A percentile compares a stretch with the other conserved stretches of the same genome.
Conservation (phyloP, 1,139 yeast species). For the Suhomyces yuchorum region DNA sequence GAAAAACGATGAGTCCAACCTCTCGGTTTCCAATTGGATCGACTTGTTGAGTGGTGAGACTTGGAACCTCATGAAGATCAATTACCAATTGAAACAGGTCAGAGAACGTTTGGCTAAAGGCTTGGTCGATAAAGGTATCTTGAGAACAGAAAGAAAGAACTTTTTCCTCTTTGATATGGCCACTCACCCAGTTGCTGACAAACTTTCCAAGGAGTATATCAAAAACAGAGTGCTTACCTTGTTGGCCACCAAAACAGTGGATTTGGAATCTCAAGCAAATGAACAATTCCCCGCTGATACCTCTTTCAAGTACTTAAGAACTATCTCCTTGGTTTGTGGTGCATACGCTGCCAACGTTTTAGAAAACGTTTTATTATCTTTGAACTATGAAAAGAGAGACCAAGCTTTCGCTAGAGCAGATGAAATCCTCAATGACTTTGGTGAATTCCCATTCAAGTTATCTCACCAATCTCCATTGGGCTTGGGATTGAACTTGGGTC, state of each 20-base stretch:
- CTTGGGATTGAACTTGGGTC: constrained; percentile 73
- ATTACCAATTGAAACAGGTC: constrained; percentile 94
- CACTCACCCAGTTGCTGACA: constrained; percentile 94
- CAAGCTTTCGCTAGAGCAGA: constrained; percentile 93
- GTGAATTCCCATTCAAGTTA: constrained; percentile 81
- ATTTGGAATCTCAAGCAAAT: constrained; percentile 49
- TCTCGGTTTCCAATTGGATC: constrained; percentile 90
- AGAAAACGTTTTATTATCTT: constrained; percentile 79
- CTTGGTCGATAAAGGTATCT: constrained; percentile 94
- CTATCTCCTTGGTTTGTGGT: constrained; percentile 82
- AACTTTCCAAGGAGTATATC: constrained; percentile 75
- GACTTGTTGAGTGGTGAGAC: constrained; percentile 94
- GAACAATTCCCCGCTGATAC: constrained; percentile 70
- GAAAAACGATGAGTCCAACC: constrained; percentile 78
- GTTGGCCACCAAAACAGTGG: constrained; percentile 69
- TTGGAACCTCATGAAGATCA: constrained; percentile 94
- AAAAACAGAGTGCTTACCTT: constrained; percentile 71
- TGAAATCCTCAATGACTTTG: constrained; percentile 77
- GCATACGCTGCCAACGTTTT: constrained; percentile 95
- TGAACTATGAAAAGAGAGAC: constrained; percentile 89
- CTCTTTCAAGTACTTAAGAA: constrained; percentile 71
- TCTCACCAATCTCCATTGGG: constrained; percentile 62
- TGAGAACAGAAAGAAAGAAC: constrained; percentile 93
- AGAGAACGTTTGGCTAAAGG: constrained; percentile 97
- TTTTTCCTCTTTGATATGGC: constrained; percentile 97